These are phyloP conservation scores for Helminthosporium solani DNA, from an alignment of 2,329 filamentous ascomycete species.

Conservation along the genomic window DNA sequence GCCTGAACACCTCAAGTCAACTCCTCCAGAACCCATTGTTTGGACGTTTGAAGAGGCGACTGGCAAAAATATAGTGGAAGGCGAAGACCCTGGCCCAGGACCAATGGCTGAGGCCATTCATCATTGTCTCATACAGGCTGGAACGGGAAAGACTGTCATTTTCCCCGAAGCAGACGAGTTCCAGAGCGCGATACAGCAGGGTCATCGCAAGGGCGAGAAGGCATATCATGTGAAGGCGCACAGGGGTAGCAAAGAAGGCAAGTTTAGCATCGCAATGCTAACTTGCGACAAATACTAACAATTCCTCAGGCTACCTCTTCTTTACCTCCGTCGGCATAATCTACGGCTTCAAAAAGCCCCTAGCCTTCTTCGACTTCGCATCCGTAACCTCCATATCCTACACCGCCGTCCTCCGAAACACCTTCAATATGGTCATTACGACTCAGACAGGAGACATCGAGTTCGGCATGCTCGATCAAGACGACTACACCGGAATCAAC, in stretches of 20 bases:
- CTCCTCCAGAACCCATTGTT: slow-evolving; percentile 56
- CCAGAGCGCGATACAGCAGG: slow-evolving; percentile 59
- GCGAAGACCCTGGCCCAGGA: slow-evolving; percentile 44
- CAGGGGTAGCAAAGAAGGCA: slow-evolving; percentile 65
- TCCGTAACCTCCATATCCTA: slow-evolving; percentile 62
- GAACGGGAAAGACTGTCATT: slow-evolving; percentile 50
- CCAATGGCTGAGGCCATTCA: slow-evolving; percentile 49
- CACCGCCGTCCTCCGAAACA: slow-evolving; percentile 64
- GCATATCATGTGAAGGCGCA: slow-evolving; percentile 65
- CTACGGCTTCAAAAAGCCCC: slow-evolving; percentile 66
- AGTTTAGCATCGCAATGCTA: background rate
- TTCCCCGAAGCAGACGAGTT: slow-evolving; percentile 60
- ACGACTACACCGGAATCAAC: slow-evolving; percentile 63
- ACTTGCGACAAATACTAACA: slow-evolving; percentile 12
- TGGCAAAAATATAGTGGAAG: slow-evolving; percentile 46
- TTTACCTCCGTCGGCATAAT: slow-evolving; percentile 62
- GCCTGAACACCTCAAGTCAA: slow-evolving; percentile 41
- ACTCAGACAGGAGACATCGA: slow-evolving; percentile 58
- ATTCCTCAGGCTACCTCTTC: slow-evolving; percentile 59
- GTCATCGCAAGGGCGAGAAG: slow-evolving; percentile 63
- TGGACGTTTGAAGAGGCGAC: slow-evolving; percentile 60
- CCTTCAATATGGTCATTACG: slow-evolving; percentile 64
- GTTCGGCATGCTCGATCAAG: slow-evolving; percentile 66
- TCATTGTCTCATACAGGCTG: slow-evolving; percentile 46
- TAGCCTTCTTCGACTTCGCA: slow-evolving; percentile 62